phyloP scores from a whole-genome alignment of 78 protist species.

The Polysphondylium violaceum region DNA sequence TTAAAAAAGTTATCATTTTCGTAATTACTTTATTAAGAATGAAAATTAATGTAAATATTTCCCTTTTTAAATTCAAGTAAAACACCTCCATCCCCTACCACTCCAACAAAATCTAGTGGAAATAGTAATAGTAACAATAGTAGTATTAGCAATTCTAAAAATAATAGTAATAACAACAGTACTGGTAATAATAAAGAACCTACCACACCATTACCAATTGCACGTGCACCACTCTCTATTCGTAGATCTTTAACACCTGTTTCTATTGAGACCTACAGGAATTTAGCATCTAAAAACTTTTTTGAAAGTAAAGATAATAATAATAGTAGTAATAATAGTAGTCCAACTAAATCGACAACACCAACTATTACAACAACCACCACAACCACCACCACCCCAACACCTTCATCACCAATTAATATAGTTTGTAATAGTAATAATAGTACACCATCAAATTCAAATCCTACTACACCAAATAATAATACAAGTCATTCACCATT shows the following conservation, averaged over 20 bases:
- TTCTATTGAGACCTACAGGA: slow-evolving; percentile 33
- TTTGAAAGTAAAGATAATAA: neutral
- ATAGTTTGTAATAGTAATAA: neutral
- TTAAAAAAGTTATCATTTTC: neutral
- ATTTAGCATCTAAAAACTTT: neutral
- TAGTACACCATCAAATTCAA: neutral
- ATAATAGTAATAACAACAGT: neutral
- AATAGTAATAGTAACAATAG: slow-evolving; percentile 2
- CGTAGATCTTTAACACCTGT: slow-evolving; percentile 68
- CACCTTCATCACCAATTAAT: neutral
- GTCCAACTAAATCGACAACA: slow-evolving; percentile 15
- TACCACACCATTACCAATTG: slow-evolving; percentile 7
- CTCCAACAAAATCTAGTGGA: slow-evolving; percentile 10
- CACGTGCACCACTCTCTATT: slow-evolving; percentile 65
- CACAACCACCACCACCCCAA: neutral
- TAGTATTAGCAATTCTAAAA: slow-evolving; percentile 5
- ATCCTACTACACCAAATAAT: neutral
- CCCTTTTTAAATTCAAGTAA: neutral
- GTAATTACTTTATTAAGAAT: too few relatives aligned
- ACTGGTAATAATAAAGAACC: neutral
- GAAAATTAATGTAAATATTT: too few relatives aligned
- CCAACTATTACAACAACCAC: slow-evolving; percentile 18
- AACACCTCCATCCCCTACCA: neutral
- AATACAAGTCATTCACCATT: neutral
- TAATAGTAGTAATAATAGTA: neutral